A percentile compares a stretch with the other conserved stretches of the same genome.
Conservation (phyloP, 805 yeast species). For the Monosporozyma unispora region DNA sequence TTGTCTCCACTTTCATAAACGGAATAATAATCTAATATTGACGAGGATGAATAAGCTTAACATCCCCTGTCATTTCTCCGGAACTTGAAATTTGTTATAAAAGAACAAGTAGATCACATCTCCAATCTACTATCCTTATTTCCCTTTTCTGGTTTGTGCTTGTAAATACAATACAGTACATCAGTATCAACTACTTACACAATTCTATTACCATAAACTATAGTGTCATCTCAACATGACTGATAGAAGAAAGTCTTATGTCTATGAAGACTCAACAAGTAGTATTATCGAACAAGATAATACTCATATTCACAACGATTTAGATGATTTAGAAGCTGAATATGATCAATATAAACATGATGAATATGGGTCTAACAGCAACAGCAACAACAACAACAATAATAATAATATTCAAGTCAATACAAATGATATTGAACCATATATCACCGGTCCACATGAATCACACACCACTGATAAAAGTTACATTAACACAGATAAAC, state of each 20-base stretch:
- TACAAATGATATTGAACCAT: background rate
- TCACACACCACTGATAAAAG: background rate
- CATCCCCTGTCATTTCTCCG: background rate
- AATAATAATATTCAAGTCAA: background rate
- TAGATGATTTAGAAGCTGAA: slow-evolving; percentile 25
- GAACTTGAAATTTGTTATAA: background rate
- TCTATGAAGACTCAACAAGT: background rate
- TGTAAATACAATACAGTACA: no score
- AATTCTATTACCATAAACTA: background rate
- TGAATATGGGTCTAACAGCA: slow-evolving; percentile 4
- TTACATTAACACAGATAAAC: background rate
- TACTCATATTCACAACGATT: slow-evolving; percentile 2
- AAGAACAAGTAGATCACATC: background rate
- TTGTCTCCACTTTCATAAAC: background rate
- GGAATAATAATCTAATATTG: no score
- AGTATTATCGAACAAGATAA: background rate
- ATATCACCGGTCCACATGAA: background rate
- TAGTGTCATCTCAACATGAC: slow-evolving; percentile 3
- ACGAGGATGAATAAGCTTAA: no score
- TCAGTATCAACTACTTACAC: background rate
- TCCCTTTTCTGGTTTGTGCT: no score
- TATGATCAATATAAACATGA: slow-evolving; percentile 21
- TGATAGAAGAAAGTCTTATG: slow-evolving; percentile 3
- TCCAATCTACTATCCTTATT: background rate
- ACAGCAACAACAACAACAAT: background rate